Conservation (phyloP, 2,329 filamentous ascomycete genomes). For the Aspergillus fumigatus region DNA sequence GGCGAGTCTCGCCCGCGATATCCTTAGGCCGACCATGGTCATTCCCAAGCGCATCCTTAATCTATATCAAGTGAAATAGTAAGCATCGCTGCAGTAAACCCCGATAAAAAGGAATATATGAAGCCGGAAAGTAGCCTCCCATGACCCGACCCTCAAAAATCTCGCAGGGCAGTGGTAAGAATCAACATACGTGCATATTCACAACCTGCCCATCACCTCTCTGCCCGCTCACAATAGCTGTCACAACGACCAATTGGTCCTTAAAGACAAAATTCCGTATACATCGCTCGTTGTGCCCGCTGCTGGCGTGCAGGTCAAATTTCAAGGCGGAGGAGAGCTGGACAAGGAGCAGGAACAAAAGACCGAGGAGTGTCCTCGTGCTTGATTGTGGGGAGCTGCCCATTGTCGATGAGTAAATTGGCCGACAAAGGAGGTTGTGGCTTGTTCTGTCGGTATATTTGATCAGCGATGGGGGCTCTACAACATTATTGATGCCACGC, state of each 20-base stretch:
- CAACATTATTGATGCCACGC: conserved; percentile 33
- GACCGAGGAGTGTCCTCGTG: conserved; percentile 27
- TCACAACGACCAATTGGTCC: conserved; percentile 93
- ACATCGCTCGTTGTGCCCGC: conserved; percentile 73
- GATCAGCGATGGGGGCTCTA: conserved; percentile 11
- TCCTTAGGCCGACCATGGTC: conserved; percentile 92
- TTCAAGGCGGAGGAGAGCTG: conserved; percentile 65
- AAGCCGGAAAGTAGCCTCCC: conserved; percentile 2
- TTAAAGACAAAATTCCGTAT: conserved; percentile 92
- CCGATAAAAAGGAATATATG: neutral
- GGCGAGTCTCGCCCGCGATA: conserved; percentile 83
- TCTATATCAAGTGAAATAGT: conserved; percentile 50
- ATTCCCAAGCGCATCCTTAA: conserved; percentile 91
- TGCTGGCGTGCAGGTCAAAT: conserved; percentile 77
- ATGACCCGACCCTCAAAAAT: conserved; percentile 5
- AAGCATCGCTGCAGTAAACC: conserved; percentile 1
- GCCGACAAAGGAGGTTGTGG: conserved; percentile 8
- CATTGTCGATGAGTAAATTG: conserved; percentile 23
- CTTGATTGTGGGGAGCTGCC: conserved; percentile 23
- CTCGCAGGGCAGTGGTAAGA: neutral
- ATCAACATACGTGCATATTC: conserved; percentile 74
- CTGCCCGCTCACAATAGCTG: conserved; percentile 76
- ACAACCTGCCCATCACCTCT: conserved; percentile 89
- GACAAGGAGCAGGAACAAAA: conserved; percentile 32
- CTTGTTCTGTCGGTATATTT: conserved; percentile 2